Percentiles rank a stretch among this genome's conserved stretches.
Conservation (phyloP, 2,329 filamentous ascomycete genomes). For the Arthrocladium fulminans region DNA sequence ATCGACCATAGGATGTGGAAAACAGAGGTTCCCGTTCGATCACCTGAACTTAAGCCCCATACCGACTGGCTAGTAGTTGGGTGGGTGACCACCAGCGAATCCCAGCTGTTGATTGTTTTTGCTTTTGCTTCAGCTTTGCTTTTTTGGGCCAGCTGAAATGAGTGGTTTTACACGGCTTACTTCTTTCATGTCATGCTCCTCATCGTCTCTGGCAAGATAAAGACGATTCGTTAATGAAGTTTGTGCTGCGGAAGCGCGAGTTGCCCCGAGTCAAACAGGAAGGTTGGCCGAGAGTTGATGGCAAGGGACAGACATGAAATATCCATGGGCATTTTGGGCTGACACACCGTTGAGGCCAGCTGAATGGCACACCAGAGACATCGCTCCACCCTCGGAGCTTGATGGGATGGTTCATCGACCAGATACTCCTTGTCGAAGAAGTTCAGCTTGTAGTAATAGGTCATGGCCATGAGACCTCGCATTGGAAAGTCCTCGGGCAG, state of each 20-base stretch:
- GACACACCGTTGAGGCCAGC: slow-evolving; percentile 29
- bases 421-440: slow-evolving; percentile 43
- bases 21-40: background rate
- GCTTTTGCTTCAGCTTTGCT: background rate
- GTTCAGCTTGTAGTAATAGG: slow-evolving; percentile 40
- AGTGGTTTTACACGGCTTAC: too few species aligned
- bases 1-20: background rate
- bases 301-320: too few species aligned
- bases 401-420: slow-evolving; percentile 44
- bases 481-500: slow-evolving; percentile 52
- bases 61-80: background rate
- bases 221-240: too few species aligned
- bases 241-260: too few species aligned
- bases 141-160: too few species aligned
- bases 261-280: too few species aligned
- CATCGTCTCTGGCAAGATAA: too few species aligned
- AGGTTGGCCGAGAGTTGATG: too few species aligned
- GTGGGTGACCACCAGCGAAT: background rate
- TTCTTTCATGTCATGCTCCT: too few species aligned
- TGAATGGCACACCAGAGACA: slow-evolving; percentile 43
- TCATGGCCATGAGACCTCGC: slow-evolving; percentile 47
- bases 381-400: slow-evolving; percentile 41
- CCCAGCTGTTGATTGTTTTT: background rate
- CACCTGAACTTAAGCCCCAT: background rate
- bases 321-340: too few species aligned